These are phyloP conservation scores for Ceratobasidium sp. DNA, from an alignment of 1,284 basidiomycete species.

Conservation along the genomic window DNA sequence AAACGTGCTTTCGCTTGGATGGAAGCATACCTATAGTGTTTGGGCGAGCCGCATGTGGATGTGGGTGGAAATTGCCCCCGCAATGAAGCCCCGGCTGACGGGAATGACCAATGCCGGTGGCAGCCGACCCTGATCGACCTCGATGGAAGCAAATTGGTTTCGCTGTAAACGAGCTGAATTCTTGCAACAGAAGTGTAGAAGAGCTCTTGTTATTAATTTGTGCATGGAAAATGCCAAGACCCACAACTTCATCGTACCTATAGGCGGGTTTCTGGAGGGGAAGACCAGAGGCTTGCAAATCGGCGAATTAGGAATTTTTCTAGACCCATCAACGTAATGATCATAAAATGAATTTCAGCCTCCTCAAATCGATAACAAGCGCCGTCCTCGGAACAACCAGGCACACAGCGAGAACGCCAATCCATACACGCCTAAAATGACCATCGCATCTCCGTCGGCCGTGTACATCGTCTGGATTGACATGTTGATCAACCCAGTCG, in stretches of 20 bases:
- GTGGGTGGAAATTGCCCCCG: not conserved
- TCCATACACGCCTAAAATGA: slow-evolving; percentile 76
- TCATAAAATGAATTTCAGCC: not conserved
- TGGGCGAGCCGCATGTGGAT: not conserved
- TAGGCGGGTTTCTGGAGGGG: no score
- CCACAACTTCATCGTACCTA: no score
- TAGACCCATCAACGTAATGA: not conserved
- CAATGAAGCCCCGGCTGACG: no score
- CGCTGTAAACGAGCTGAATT: no score
- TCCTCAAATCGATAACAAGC: slow-evolving; percentile 52
- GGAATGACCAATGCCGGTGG: no score
- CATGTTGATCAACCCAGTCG: slow-evolving; percentile 90
- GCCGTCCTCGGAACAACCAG: slow-evolving; percentile 65
- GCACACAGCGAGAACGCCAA: slow-evolving; percentile 71
- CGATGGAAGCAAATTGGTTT: no score
- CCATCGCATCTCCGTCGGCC: slow-evolving; percentile 70
- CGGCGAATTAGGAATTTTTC: not conserved
- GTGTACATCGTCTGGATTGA: slow-evolving; percentile 87
- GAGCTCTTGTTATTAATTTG: no score
- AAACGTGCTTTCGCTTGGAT: not conserved
- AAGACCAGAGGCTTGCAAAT: no score
- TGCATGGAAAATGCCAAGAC: no score
- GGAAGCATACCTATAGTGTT: not conserved
- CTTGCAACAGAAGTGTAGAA: no score
- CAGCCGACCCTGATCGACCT: no score